Percentiles rank a stretch among this genome's conserved stretches.
These are phyloP conservation scores for Prunella vulgaris DNA, from an alignment of 257 asterid genomes.

Conservation along the genomic window DNA sequence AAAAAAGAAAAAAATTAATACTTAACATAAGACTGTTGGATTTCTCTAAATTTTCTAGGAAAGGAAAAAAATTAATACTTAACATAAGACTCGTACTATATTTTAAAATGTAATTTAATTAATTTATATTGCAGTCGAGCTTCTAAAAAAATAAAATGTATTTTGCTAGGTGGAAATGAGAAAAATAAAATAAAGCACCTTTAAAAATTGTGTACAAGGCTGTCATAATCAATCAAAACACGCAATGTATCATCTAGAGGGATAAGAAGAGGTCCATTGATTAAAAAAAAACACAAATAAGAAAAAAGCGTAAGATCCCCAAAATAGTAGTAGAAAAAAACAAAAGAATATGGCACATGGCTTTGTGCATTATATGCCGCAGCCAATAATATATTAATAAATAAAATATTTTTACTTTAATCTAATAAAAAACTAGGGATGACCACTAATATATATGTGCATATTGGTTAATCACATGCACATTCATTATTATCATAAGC, in stretches of 20 bases:
- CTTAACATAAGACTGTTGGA: too few relatives aligned
- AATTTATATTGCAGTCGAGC: neutral
- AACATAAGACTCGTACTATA: too few relatives aligned
- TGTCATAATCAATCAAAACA: slow-evolving; percentile 26
- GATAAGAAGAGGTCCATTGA: slow-evolving; percentile 12
- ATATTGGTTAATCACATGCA: too few relatives aligned
- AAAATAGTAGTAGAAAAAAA: neutral
- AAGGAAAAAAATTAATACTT: too few relatives aligned
- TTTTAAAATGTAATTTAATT: too few relatives aligned
- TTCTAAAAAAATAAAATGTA: neutral
- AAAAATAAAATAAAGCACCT: slow-evolving; percentile 16
- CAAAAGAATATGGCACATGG: slow-evolving; percentile 24
- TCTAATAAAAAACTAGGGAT: neutral
- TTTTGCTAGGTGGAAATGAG: neutral
- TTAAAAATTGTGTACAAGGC: slow-evolving; percentile 19
- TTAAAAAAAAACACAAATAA: slow-evolving; percentile 8
- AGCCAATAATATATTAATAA: neutral
- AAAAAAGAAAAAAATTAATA: too few relatives aligned
- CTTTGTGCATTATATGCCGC: slow-evolving; percentile 13
- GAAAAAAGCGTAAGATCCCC: slow-evolving; percentile 22
- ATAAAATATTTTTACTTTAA: neutral
- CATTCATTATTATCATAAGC: too few relatives aligned
- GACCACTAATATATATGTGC: too few relatives aligned
- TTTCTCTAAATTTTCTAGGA: too few relatives aligned
- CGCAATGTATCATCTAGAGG: slow-evolving; percentile 27